These are phyloP conservation scores for Spirogloea muscicola DNA, from an alignment of 139 green algal species.

Conservation along the genomic window DNA sequence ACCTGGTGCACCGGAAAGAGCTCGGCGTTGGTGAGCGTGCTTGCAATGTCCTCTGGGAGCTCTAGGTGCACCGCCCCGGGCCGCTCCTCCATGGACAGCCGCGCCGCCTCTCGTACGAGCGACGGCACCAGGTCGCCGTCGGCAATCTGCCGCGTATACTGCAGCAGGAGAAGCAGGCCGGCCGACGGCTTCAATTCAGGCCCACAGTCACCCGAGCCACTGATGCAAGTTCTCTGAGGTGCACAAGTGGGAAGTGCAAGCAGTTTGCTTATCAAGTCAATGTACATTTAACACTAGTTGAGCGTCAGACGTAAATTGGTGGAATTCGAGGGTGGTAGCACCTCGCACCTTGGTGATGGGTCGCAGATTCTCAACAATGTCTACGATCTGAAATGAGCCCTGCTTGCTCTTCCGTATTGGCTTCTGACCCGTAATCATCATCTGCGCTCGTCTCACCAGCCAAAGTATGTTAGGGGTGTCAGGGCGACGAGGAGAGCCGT, in stretches of 20 bases:
- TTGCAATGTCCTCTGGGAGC: conserved; percentile 54
- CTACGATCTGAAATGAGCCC: conserved; percentile 51
- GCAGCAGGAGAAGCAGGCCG: neutral
- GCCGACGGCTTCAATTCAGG: no score
- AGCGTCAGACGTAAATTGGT: no score
- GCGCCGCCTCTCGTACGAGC: conserved; percentile 39
- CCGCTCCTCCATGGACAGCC: conserved; percentile 45
- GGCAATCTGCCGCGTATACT: conserved; percentile 47
- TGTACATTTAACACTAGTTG: no score
- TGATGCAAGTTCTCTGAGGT: no score
- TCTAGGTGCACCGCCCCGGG: conserved; percentile 49
- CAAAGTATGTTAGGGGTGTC: no score
- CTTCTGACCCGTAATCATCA: conserved; percentile 55
- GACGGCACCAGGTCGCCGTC: conserved; percentile 48
- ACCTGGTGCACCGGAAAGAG: conserved; percentile 37
- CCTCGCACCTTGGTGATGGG: conserved; percentile 46
- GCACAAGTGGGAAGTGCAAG: no score
- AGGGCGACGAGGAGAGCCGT: no score
- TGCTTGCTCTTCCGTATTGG: conserved; percentile 55
- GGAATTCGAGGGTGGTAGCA: no score
- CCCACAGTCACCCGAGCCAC: no score
- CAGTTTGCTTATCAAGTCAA: no score
- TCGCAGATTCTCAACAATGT: conserved; percentile 38
- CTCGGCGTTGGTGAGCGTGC: conserved; percentile 5
- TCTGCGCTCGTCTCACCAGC: neutral